Conservation (phyloP, 2,329 filamentous ascomycete species). For the Sordariomycetes sp. region DNA sequence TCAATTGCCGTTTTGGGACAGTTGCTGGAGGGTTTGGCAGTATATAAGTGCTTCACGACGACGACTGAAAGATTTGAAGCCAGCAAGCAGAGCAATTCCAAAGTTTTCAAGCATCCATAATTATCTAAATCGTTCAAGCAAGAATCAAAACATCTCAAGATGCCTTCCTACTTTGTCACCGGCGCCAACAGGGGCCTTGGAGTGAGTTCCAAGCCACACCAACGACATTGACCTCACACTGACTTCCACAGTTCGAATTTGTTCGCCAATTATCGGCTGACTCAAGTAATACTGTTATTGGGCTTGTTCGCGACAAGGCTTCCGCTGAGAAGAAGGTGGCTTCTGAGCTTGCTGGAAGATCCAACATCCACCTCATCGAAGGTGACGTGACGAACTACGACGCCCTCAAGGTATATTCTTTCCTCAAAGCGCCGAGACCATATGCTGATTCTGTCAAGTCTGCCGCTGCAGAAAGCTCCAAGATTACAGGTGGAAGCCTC, state of each 20-base stretch:
- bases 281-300: conserved; percentile 32
- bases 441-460: background rate
- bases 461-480: background rate
- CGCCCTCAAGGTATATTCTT: conserved; percentile 21
- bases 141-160: conserved; percentile 1
- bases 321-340: conserved; percentile 32
- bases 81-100: no score
- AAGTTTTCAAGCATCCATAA: no score
- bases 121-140: no score
- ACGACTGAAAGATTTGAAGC: no score
- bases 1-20: no score
- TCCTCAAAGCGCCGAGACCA: background rate
- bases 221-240: background rate
- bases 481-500: conserved; percentile 24
- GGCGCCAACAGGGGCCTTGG: conserved; percentile 10
- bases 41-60: no score
- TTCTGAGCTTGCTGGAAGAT: conserved; percentile 23
- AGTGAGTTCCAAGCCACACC: conserved; percentile 4
- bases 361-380: conserved; percentile 35
- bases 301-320: conserved; percentile 36
- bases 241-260: conserved; percentile 33
- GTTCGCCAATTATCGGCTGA: conserved; percentile 33
- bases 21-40: no score
- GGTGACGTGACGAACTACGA: conserved; percentile 31
- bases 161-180: conserved; percentile 10